Evolutionary conservation across 345 rosid species (phyloP), one percentile per base, ranked within the genome.

Genomic region (Citrus unshiu): DNA sequence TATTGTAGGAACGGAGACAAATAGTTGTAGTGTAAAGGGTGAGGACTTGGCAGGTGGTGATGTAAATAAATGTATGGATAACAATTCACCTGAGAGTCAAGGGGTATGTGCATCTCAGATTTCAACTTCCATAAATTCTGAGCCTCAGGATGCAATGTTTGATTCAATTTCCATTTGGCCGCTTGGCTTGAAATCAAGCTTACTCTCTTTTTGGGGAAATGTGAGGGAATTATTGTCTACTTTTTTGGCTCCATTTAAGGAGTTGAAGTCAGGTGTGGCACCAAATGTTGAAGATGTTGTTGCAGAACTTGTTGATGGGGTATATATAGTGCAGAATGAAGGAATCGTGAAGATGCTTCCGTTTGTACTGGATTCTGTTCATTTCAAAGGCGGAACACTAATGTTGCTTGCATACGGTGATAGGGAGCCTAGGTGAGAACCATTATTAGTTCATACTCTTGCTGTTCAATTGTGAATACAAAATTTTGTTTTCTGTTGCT

Each of bases 391-490:
- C 51, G 99, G 98, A 83, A 91, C 90, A 29, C 85, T 93, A 65
- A 88, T 89, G 90, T 90, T 95, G 80, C 88, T 95, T 79, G 95
- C 92, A 43, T 93, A 90, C 66, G 99, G 99, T 72, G 99, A 95
- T 85, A 86, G 80, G 63, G 99, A 93, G 85, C 95, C 98, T 65
- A 89, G 98, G 99, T 93, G 70, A 87, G 87, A 77, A 62, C 39
- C 72, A 51, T 67, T 49, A 61, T 32, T 27, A 18, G 27, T 77
- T 46, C 62, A 62, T 74, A 8, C 32, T 22, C 70, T 39, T 16
- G 7, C 37, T 35, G 7, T 35, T 35, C 37, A 39, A 61, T 68
- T 32, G 22, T 19, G 75, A 60, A 22, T 58, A 70, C n/a, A 35
- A 68, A 40, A 61, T 68, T 35, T 68, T 57, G 19, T 25, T 56